A percentile compares a stretch with the other conserved stretches of the same genome.
Conservation (phyloP, 495 filamentous ascomycete genomes). For the Elaphomyces granulatus region DNA sequence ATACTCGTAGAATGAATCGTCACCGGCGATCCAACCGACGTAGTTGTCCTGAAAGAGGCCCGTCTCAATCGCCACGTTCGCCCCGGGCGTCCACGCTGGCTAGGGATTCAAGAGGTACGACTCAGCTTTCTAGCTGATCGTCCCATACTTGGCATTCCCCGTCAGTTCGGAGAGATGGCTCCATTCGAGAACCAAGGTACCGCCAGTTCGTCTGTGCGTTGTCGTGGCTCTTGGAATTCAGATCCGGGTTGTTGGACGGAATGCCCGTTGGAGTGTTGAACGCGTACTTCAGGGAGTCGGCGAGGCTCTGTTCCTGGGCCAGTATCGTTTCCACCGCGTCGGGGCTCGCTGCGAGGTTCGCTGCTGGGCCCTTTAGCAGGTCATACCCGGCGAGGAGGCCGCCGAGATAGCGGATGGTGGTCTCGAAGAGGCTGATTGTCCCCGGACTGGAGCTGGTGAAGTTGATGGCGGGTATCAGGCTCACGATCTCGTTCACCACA, state of each 20-base stretch:
- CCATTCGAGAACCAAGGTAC: slow-evolving; percentile 74
- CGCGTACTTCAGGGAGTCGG: slow-evolving; percentile 57
- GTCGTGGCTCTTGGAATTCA: slow-evolving; percentile 35
- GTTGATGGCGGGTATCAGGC: slow-evolving; percentile 53
- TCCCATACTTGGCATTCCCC: slow-evolving; percentile 48
- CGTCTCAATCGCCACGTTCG: slow-evolving; percentile 43
- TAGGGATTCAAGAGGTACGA: slow-evolving; percentile 54
- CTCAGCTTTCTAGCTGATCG: slow-evolving; percentile 53
- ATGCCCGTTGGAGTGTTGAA: slow-evolving; percentile 67
- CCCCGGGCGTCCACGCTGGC: slow-evolving; percentile 49
- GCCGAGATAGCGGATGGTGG: slow-evolving; percentile 75
- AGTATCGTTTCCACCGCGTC: slow-evolving; percentile 42
- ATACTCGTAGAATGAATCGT: slow-evolving; percentile 84
- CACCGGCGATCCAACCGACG: slow-evolving; percentile 71
- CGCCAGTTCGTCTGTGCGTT: slow-evolving; percentile 47
- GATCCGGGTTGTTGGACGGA: slow-evolving; percentile 56
- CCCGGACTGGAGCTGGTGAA: slow-evolving; percentile 43
- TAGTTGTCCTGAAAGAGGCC: slow-evolving; percentile 51
- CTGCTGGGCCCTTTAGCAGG: slow-evolving; percentile 55
- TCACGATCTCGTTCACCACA: slow-evolving; percentile 52
- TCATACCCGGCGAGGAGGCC: slow-evolving; percentile 76
- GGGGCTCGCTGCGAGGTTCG: slow-evolving; percentile 32
- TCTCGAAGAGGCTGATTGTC: slow-evolving; percentile 68
- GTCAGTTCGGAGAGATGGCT: slow-evolving; percentile 67
- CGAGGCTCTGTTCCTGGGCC: slow-evolving; percentile 51